Conservation (phyloP, 768 basidiomycete species). For the Russula griseocarnosa region DNA sequence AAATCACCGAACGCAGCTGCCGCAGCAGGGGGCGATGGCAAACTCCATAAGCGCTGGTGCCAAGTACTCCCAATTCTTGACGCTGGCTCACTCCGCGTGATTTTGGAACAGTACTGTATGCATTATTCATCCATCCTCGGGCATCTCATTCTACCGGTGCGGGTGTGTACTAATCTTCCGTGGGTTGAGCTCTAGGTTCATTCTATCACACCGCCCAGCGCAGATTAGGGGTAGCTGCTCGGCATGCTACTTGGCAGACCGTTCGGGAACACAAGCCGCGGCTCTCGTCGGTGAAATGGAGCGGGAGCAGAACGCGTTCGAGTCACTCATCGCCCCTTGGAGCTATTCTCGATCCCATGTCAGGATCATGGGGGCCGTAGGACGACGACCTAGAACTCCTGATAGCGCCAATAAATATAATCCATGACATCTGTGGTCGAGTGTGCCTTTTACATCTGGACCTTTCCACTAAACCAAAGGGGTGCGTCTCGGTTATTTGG, state of each 20-base stretch:
- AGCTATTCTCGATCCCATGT: constrained; percentile 10
- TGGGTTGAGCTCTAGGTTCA: not conserved
- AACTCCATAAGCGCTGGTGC: not conserved
- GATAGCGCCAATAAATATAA: not conserved
- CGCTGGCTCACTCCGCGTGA: not conserved
- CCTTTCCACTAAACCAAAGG: not conserved
- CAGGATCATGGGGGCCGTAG: constrained; percentile 2
- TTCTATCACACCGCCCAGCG: not conserved
- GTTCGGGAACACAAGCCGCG: not conserved
- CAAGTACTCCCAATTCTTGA: not conserved
- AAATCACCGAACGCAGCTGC: not conserved
- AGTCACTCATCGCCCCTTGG: not conserved
- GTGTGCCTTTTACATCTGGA: no score
- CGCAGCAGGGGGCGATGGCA: not conserved
- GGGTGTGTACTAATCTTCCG: not conserved
- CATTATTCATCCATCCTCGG: not conserved
- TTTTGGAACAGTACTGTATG: not conserved
- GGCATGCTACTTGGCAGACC: not conserved
- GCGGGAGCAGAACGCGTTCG: not conserved
- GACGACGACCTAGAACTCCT: not conserved
- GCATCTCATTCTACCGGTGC: no score
- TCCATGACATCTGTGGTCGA: not conserved
- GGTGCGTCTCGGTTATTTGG: not conserved
- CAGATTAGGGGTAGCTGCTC: constrained; percentile 7
- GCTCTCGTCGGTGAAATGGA: not conserved